Evolutionary conservation across 805 yeast genomes (phyloP), one percentile per base, ranked within the genome.

Genomic region (Candida parachauliodes): DNA sequence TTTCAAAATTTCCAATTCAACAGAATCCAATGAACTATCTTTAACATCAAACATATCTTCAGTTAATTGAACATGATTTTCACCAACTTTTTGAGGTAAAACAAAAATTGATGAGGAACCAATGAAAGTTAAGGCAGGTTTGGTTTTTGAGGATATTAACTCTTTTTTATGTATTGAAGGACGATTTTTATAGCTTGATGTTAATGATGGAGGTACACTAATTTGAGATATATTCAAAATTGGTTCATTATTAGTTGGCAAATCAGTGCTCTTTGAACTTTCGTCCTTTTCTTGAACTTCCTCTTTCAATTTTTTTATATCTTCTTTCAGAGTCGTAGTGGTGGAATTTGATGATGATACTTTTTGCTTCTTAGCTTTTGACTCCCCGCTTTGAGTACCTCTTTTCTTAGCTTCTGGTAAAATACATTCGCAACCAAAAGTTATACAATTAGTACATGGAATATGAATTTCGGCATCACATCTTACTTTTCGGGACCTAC

Each of bases 401-500:
- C 68, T 60, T 60, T 57, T 76, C 50, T 68, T 79, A 20, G 70
- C 73, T 45, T 76, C 83, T 1, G 88, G 89, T 36, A 83, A 68
- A 23, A 66, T 63, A 60, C 89, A 86, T 35, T 79, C 86, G 50
- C 86, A 74, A 6, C 83, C 81, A 56, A 81, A 83, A 3, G 83
- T 80, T 24, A 75, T 67, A 53, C 91, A 83, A 55, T 83, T 83
- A 12, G 62, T 57, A 43, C 72, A 67, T 3, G 74, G 74, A 12
- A 66, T 66, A 46, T 65, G 72, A 28, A 67, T 66, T 43, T 66
- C 82, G 9, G 83, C 85, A 51, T 81, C 87, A 60, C 94, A 84
- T 24, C 88, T 73, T n/a, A 84, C 93, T 50, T 84, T 84, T 24
- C 93, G 66, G 6, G 81, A 73, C 38, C 87, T 79, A 52, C 93